These are phyloP conservation scores for Anthostomella pinea DNA, from an alignment of 2,329 filamentous ascomycete genomes.

Conservation along the genomic window DNA sequence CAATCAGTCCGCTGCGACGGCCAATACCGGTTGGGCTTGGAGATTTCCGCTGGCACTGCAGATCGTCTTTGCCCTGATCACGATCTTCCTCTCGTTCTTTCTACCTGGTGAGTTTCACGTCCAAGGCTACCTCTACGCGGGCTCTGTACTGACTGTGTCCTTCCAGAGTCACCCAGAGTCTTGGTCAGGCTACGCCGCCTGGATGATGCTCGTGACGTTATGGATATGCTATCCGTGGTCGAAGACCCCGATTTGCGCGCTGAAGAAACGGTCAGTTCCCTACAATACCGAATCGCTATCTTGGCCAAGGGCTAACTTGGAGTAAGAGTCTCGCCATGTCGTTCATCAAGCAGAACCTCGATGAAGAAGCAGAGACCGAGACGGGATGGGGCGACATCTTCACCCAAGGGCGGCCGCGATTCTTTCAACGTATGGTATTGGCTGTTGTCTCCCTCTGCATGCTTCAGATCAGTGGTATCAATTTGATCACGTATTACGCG, in stretches of 20 bases:
- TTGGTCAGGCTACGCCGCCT: background rate
- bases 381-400: background rate
- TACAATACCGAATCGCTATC: too few relatives aligned
- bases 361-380: constrained; percentile 1
- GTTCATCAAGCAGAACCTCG: constrained; percentile 2
- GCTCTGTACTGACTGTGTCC: background rate
- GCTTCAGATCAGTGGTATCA: constrained; percentile 2
- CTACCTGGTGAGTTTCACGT: background rate
- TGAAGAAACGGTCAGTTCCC: background rate
- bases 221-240: background rate
- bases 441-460: constrained; percentile 1
- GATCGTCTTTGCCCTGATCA: constrained; percentile 1
- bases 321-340: constrained; percentile 1
- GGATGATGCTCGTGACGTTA: constrained; percentile 1
- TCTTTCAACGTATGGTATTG: background rate
- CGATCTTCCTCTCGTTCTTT: background rate
- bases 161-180: background rate
- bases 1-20: background rate
- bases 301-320: too few relatives aligned
- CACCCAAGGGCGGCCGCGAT: background rate
- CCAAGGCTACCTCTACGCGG: background rate
- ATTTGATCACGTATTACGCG: constrained; percentile 2
- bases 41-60: constrained; percentile 1
- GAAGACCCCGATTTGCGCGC: background rate
- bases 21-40: background rate